Conservation (phyloP, 129 eudicot species). For the Artemisia annua region DNA sequence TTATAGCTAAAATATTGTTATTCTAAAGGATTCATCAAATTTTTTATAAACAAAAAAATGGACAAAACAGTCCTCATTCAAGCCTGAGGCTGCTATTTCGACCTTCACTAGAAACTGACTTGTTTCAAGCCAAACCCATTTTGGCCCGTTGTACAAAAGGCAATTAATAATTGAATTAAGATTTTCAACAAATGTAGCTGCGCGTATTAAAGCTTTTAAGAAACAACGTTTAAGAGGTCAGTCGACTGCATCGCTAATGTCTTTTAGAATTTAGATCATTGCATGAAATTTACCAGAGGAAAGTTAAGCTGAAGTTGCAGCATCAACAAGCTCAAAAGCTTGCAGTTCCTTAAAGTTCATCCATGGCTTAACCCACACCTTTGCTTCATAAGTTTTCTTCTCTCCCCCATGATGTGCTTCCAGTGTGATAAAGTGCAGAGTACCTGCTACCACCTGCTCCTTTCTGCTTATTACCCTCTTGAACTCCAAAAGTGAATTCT, state of each 20-base stretch:
- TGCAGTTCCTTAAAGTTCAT: conserved; percentile 60
- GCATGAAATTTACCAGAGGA: conserved; percentile 11
- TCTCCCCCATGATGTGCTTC: conserved; percentile 56
- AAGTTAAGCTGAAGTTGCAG: conserved; percentile 16
- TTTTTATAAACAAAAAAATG: no score
- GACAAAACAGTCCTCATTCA: no score
- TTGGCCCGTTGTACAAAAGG: no score
- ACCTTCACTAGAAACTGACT: no score
- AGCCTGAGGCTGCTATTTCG: no score
- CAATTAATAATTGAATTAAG: no score
- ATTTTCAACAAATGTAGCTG: no score
- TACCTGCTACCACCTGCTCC: conserved; percentile 68
- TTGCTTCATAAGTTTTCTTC: conserved; percentile 61
- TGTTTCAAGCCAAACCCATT: no score
- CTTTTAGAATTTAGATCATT: not conserved
- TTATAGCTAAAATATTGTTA: no score
- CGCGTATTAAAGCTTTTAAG: no score
- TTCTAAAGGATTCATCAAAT: no score
- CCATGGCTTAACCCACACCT: conserved; percentile 83
- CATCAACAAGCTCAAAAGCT: conserved; percentile 47
- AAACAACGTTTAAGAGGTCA: no score
- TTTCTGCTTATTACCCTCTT: conserved; percentile 51
- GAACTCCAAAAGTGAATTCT: conserved; percentile 68
- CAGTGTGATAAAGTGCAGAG: conserved; percentile 54
- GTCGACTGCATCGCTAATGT: not conserved